phyloP scores from a whole-genome alignment of 2,329 filamentous ascomycete species.

The Zarea fungicola region DNA sequence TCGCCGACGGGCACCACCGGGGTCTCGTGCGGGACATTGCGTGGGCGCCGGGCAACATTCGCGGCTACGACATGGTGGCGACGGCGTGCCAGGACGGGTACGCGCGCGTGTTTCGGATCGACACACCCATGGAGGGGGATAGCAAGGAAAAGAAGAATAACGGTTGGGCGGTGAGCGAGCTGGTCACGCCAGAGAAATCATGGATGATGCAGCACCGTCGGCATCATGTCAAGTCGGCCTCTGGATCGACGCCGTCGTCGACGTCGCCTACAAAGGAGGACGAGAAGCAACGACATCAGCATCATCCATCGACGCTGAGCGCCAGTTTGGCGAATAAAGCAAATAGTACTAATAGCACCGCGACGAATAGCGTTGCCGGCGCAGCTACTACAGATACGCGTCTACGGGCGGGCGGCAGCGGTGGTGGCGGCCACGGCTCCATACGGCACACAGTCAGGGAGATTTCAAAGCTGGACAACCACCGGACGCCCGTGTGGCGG shows the following conservation, averaged over 20 bases:
- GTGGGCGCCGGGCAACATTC: slow-evolving; percentile 87
- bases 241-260: not conserved
- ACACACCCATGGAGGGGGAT: slow-evolving; percentile 46
- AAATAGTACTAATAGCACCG: slow-evolving; percentile 21
- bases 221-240: slow-evolving; percentile 17
- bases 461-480: slow-evolving; percentile 60
- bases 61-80: slow-evolving; percentile 85
- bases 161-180: slow-evolving; percentile 44
- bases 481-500: slow-evolving; percentile 69
- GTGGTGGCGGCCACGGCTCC: slow-evolving; percentile 1
- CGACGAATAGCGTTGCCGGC: no score
- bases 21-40: slow-evolving; percentile 80
- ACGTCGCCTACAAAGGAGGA: slow-evolving; percentile 17
- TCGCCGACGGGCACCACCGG: slow-evolving; percentile 57
- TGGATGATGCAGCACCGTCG: slow-evolving; percentile 18
- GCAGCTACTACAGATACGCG: slow-evolving; percentile 34
- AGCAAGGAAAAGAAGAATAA: no score
- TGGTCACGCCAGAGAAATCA: slow-evolving; percentile 33
- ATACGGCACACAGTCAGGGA: slow-evolving; percentile 59
- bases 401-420: slow-evolving; percentile 40
- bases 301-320: slow-evolving; percentile 42
- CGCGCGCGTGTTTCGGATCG: slow-evolving; percentile 80
- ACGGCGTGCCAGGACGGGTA: slow-evolving; percentile 90
- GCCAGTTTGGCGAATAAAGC: slow-evolving; percentile 49
- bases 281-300: slow-evolving; percentile 26